Conservation (phyloP, 305 asterid species). For the Fraxinus baroniana region DNA sequence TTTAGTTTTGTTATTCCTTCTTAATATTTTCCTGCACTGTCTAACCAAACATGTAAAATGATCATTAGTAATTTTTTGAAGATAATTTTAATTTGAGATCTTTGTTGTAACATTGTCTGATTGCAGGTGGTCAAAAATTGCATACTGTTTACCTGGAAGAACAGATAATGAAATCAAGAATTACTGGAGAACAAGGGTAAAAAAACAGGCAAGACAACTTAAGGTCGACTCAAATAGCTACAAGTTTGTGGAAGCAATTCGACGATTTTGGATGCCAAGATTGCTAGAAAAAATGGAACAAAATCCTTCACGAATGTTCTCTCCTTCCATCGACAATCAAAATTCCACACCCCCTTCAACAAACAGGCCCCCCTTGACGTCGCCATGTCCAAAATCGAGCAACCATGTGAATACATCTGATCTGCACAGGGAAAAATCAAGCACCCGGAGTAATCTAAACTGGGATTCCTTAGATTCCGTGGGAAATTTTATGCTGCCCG, state of each 20-base stretch:
- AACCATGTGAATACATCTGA: background rate
- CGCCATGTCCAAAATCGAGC: conserved; percentile 16
- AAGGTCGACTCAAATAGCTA: conserved; percentile 86
- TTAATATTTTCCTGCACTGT: background rate
- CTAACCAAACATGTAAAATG: background rate
- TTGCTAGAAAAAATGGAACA: conserved; percentile 68
- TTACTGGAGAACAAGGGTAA: conserved; percentile 93
- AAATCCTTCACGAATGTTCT: conserved; percentile 27
- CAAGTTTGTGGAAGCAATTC: conserved; percentile 64
- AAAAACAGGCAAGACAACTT: conserved; percentile 83
- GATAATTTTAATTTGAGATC: background rate
- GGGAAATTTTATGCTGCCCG: conserved; percentile 12
- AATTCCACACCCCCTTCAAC: conserved; percentile 17
- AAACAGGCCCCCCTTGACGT: background rate
- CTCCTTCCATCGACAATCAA: conserved; percentile 37
- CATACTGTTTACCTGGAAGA: conserved; percentile 80
- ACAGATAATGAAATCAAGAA: conserved; percentile 94
- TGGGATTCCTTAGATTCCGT: conserved; percentile 1
- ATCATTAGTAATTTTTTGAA: background rate
- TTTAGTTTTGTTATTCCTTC: background rate
- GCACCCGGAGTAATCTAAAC: background rate
- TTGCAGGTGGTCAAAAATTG: conserved; percentile 89
- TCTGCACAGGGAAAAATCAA: background rate
- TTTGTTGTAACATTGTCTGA: background rate
- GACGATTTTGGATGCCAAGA: conserved; percentile 73